Base-by-base conservation (phyloP, 805 yeast species). In the Wickerhamiella hasegawae region DNA sequence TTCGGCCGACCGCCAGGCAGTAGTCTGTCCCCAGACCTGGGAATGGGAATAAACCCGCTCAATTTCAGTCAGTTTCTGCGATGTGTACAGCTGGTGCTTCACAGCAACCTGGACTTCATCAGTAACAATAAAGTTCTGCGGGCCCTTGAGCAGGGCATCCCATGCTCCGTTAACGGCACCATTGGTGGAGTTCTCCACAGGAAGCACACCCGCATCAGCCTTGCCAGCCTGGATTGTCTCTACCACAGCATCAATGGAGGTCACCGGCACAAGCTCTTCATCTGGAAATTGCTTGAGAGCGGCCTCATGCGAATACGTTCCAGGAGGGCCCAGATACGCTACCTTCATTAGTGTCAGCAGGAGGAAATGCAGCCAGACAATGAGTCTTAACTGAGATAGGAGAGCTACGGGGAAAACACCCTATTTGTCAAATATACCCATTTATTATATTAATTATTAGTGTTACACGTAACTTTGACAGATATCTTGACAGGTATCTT, bases 21-120 rank as follows among this genome's bases (percentile, higher is more conserved):
- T 60, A 33, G 81, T 76, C 53, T 87, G 98, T 8, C 95, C 92
- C 98, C 98, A 87, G 0, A 85, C 98, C 54, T 87, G 98, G 2
- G 98, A 96, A 56, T 87, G 98, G 3, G 95, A 80, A 58, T 80
- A 81, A 15, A 87, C 67, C 22, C 64, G 68, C 12, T 51, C 55
- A 34, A 84, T 66, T 11, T 63, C 52, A 1, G 53, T 43, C 3
- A 76, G 44, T 28, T 40, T 28, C 6, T 31, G 64, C 42, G 53
- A 59, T 4, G 75, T 57, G 40, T 75, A 60, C 26, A 87, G 61
- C 52, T 77, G 76, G 58, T 90, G 97, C 39, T 73, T 76, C 40
- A 87, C 81, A 1, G 77, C 54, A 1, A 87, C 96, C 48, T 72
- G 77, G 44, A 81, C 87, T 45, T 83, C 94, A 1, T 72, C 87